Base-by-base conservation (phyloP, 2,329 filamentous ascomycete species). In the Hypomyces rosellus region DNA sequence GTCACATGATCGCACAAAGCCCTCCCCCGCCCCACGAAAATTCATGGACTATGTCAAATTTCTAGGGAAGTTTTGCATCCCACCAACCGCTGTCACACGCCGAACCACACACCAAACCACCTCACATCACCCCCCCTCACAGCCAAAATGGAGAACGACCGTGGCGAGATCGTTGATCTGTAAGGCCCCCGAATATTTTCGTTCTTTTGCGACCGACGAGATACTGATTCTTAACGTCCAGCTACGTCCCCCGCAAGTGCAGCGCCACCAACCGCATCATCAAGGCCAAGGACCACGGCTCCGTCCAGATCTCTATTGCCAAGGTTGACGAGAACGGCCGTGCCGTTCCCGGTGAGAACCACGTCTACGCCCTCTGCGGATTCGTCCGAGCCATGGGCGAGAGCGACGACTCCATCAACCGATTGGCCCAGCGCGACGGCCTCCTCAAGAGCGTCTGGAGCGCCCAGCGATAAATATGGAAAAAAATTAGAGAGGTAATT, bases 261-360 rank as follows among this genome's bases (percentile, higher is more conserved):
- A 89, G 84, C 75, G 91, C 91, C 67, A 96, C 92, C 75, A 95
- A 95, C 89, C 89, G 93, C 79, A 96, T 97, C 83, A 97, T 99
- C 86, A 96, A 96, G 82, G 90, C 93, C 81, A 96, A 97, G 82
- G 93, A 99, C 80, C 93, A 99, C 84, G 92, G 89, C 67, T 95
- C 89, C 58, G 93, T 97, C 66, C 93, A 99, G 78, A 89, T 99
- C 76, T 89, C 86, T 66, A 81, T 99, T 72, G 92, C 86, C 75
- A 97, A 96, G 82, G 93, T 99, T 67, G 92, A 97, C 76, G 93
- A 99, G 86, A 95, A 91, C 80, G 93, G 93, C 73, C 89, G 91
- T 67, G 90, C 91, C 62, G 69, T 84, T 78, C 89, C 89, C 64
- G 90, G 92, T 76, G 93, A 96, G 81, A 95, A 91, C 85, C 88